phyloP scores from a whole-genome alignment of 83 land plant genomes.

The Picea mariana region DNA sequence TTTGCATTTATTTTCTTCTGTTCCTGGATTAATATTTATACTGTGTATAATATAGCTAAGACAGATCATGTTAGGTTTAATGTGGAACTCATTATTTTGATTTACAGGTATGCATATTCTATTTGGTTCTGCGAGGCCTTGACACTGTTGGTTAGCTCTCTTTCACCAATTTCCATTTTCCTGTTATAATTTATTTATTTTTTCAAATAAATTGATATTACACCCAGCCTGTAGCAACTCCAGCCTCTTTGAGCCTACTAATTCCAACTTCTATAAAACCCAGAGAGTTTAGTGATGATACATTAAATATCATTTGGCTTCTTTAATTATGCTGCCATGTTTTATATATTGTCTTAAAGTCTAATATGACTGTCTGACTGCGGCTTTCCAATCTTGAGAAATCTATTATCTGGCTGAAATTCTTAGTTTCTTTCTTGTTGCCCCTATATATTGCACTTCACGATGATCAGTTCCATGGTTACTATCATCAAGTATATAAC shows the following conservation, averaged over 20 bases:
- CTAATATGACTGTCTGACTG: not conserved
- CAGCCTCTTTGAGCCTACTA: not conserved
- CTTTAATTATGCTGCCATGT: not conserved
- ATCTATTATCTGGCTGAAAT: conserved; percentile 3
- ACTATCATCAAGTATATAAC: no score
- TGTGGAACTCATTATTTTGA: not conserved
- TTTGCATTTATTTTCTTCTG: no score
- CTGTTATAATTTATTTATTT: conserved; percentile 10
- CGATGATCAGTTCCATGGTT: not conserved
- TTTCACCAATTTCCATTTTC: not conserved
- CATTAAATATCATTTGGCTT: not conserved
- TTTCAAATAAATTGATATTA: not conserved
- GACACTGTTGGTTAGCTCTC: conserved; percentile 91
- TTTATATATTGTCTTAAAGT: not conserved
- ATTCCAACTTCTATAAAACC: not conserved
- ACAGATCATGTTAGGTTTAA: not conserved
- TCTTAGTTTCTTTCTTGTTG: not conserved
- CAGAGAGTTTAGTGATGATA: not conserved
- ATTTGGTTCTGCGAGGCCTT: conserved; percentile 92
- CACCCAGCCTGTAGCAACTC: not conserved
- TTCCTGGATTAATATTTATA: not conserved
- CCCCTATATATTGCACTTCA: not conserved
- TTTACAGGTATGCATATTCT: conserved; percentile 85
- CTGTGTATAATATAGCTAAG: not conserved
- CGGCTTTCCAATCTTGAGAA: not conserved